Evolutionary conservation across 2,329 filamentous ascomycete species (phyloP).

Genomic region (Raffaelea albimanens): DNA sequence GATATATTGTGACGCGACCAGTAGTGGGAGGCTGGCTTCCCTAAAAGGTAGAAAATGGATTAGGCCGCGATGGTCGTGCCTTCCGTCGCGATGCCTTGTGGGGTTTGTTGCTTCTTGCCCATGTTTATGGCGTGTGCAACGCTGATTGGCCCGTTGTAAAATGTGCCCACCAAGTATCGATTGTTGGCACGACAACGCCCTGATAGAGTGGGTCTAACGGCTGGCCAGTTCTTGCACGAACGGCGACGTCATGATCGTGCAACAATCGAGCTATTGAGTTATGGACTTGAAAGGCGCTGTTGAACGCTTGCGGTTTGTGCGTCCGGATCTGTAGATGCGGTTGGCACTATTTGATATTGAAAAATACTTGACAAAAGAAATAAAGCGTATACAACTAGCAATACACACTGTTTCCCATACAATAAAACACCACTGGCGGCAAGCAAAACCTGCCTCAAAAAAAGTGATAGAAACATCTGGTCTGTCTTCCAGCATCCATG

Average conservation of each 20-base stretch:
- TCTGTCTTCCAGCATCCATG: too few species aligned
- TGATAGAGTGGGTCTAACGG: background rate
- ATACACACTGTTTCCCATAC: too few species aligned
- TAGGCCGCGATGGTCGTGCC: background rate
- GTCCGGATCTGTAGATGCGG: too few species aligned
- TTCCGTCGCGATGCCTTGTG: conserved; percentile 9
- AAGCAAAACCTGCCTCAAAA: background rate
- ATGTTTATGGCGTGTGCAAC: conserved; percentile 7
- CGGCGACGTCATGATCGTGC: too few species aligned
- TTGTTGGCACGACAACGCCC: conserved; percentile 11
- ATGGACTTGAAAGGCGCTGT: too few species aligned
- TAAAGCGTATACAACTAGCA: too few species aligned
- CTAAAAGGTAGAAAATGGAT: background rate
- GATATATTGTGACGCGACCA: background rate
- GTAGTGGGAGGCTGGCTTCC: background rate
- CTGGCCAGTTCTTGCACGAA: too few species aligned
- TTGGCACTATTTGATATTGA: too few species aligned
- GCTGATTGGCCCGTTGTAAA: conserved; percentile 7
- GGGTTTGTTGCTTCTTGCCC: conserved; percentile 1
- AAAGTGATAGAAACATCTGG: background rate
- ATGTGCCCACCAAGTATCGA: conserved; percentile 4
- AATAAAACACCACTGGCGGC: too few species aligned
- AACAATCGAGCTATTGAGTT: too few species aligned
- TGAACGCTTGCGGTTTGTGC: too few species aligned
- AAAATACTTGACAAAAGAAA: too few species aligned